Evolutionary conservation across 2,329 filamentous ascomycete species (phyloP).

Genomic region (Aspergillus awamori): DNA sequence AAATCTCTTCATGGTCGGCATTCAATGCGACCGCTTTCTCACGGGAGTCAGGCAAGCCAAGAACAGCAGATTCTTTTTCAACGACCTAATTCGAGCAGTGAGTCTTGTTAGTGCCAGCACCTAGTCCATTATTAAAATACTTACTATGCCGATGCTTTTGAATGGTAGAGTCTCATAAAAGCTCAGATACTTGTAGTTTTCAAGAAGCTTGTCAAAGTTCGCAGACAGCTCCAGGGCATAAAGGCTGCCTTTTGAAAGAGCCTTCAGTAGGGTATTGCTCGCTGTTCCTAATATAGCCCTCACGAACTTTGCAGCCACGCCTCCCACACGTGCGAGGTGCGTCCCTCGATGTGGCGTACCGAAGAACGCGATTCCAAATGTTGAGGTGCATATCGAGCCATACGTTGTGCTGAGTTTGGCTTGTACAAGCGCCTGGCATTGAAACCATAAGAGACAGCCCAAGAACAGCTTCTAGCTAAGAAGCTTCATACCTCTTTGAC

Average conservation of each 20-base stretch:
- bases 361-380: conserved; percentile 28
- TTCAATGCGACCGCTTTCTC: conserved; percentile 22
- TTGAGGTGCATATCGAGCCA: conserved; percentile 21
- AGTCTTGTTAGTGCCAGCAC: not conserved
- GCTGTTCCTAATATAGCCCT: conserved; percentile 19
- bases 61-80: conserved; percentile 24
- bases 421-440: conserved; percentile 18
- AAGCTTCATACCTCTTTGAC: conserved; percentile 28
- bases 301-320: conserved; percentile 23
- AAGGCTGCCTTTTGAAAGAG: conserved; percentile 23
- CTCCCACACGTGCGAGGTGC: conserved; percentile 20
- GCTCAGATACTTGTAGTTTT: conserved; percentile 18
- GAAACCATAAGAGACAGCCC: not conserved
- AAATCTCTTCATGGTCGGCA: conserved; percentile 25
- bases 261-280: conserved; percentile 26
- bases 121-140: not conserved
- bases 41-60: conserved; percentile 23
- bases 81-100: conserved; percentile 19
- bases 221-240: conserved; percentile 18
- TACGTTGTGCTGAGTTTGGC: conserved; percentile 20
- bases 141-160: conserved; percentile 18
- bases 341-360: conserved; percentile 31
- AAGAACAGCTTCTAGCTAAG: not conserved
- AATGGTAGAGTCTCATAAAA: conserved; percentile 21
- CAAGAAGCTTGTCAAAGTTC: conserved; percentile 19